A percentile compares a stretch with the other conserved stretches of the same genome.
Conservation (phyloP, 2,329 filamentous ascomycete genomes). For the Phialemonium atrogriseum region DNA sequence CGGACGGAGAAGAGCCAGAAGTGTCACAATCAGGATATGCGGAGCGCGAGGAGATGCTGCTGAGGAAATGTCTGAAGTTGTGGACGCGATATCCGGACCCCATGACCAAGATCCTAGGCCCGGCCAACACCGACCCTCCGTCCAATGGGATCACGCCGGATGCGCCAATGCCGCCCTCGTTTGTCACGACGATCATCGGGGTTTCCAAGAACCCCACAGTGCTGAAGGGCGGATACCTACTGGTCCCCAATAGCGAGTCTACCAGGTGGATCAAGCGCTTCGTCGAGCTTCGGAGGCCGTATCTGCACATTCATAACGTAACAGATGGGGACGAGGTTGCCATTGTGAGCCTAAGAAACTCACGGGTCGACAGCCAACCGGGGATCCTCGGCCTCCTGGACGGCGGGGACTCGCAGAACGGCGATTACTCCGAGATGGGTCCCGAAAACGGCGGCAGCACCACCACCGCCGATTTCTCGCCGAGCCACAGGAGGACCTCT, state of each 20-base stretch:
- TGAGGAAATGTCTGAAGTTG: constrained; percentile 52
- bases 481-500: constrained; percentile 38
- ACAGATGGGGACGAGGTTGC: constrained; percentile 85
- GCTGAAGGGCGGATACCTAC: constrained; percentile 79
- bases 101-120: constrained; percentile 44
- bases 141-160: constrained; percentile 47
- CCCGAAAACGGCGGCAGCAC: constrained; percentile 24
- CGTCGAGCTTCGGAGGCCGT: constrained; percentile 84
- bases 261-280: constrained; percentile 87
- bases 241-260: constrained; percentile 74
- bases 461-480: constrained; percentile 16
- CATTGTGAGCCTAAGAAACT: constrained; percentile 80
- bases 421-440: constrained; percentile 5
- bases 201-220: constrained; percentile 74
- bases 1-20: constrained; percentile 11
- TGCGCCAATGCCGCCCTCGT: constrained; percentile 46
- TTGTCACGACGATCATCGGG: constrained; percentile 68
- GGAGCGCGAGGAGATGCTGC: constrained; percentile 35
- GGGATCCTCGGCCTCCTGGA: constrained; percentile 74
- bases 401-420: constrained; percentile 8
- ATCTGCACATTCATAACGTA: constrained; percentile 81
- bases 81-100: constrained; percentile 57
- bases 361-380: constrained; percentile 85
- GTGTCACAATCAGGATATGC: constrained; percentile 38
- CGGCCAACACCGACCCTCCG: constrained; percentile 60